Evolutionary conservation across 345 rosid genomes (phyloP).

Genomic region (Moricandia arvensis): DNA sequence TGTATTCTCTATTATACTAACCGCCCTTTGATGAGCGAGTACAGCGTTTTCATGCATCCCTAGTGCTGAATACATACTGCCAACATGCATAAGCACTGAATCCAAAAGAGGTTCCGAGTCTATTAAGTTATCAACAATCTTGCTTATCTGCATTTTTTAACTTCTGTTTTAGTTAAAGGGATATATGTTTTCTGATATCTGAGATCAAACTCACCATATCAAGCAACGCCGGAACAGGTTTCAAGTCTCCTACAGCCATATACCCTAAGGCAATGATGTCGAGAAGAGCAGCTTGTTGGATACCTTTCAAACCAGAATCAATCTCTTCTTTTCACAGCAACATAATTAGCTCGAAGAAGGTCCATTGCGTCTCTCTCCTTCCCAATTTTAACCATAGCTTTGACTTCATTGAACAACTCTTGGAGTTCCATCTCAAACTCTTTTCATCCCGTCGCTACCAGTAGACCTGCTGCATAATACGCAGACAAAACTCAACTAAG

Average conservation of each 20-base stretch:
- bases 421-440: constrained; percentile 69
- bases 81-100: constrained; percentile 72
- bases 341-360: constrained; percentile 80
- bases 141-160: constrained; percentile 55
- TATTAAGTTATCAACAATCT: constrained; percentile 45
- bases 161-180: not conserved
- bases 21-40: constrained; percentile 51
- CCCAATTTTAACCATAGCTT: constrained; percentile 53
- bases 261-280: constrained; percentile 78
- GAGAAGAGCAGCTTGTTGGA: constrained; percentile 77
- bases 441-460: constrained; percentile 39
- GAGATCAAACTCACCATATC: constrained; percentile 1
- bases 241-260: constrained; percentile 66
- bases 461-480: constrained; percentile 39
- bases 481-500: constrained; percentile 11
- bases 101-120: constrained; percentile 67
- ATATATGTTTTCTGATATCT: no score
- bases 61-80: constrained; percentile 71
- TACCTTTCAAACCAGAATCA: constrained; percentile 52
- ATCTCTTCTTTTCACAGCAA: constrained; percentile 70
- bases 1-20: constrained; percentile 49
- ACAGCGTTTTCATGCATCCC: constrained; percentile 67
- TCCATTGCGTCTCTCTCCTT: constrained; percentile 59
- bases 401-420: constrained; percentile 69
- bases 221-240: constrained; percentile 47